Base-by-base conservation (phyloP, 1,139 yeast genomes). In the Suhomyces coccinellae region DNA sequence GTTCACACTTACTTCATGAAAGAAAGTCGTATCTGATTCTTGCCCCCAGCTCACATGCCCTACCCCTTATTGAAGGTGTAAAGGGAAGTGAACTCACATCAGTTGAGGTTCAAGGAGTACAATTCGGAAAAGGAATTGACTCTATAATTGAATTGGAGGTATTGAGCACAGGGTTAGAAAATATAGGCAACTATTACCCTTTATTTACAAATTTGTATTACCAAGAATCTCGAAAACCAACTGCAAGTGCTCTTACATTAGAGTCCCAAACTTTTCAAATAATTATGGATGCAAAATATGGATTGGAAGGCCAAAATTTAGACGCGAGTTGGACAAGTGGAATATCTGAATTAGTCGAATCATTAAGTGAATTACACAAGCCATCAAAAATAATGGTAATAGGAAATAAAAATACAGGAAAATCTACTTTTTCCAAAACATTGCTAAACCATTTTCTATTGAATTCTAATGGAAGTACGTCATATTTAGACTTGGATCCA, bases 401-500 rank as follows among this genome's bases (percentile, higher is more conserved):
- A 11, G 79, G 79, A 2, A 69, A 67, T 41, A 90, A 89, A 58
- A 86, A 87, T 50, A 78, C 90, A 1, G 98, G 98, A 1, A 91
- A 91, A 58, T 85, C 97, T 0, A 85, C 96, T 0, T 72, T 88
- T 38, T 65, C 84, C 13, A 77, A 82, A 51, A 56, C 78, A 10
- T 59, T 90, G 7, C 47, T 79, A 6, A 89, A 89, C 46, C 53
- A 63, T 53, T 58, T 49, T 46, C 70, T 41, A 44, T 63, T 50
- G 52, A 48, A 50, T 28, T 53, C 50, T 0, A 14, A 36, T 5
- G 45, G 53, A 3, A 6, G 9, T 66, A 42, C 69, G 9, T 72
- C 77, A 27, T 78, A 82, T 41, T 55, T 93, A 28, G 98, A 93
- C 57, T 62, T 90, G 3, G 99, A 93, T 61, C 97, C 97, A 0